These are phyloP conservation scores for Fusarium marasasianum DNA, from an alignment of 2,329 filamentous ascomycete species.

Conservation along the genomic window DNA sequence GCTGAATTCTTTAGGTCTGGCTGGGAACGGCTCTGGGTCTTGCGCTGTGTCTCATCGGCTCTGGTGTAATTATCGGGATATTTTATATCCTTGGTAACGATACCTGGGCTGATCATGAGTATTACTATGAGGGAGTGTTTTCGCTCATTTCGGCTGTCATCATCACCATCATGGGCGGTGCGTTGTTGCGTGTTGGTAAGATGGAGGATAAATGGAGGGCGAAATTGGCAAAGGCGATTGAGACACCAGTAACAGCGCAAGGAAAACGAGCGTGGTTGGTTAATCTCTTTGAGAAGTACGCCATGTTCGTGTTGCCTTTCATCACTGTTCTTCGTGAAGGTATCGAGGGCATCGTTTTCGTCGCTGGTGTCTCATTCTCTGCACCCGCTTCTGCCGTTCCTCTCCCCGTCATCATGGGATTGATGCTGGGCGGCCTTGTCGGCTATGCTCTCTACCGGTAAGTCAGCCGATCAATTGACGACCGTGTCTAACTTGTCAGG, in stretches of 20 bases:
- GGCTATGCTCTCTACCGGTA: conserved; percentile 83
- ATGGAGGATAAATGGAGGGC: conserved; percentile 86
- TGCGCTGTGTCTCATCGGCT: conserved; percentile 71
- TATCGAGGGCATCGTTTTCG: conserved; percentile 87
- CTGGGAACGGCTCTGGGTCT: conserved; percentile 51
- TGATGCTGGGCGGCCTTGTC: conserved; percentile 71
- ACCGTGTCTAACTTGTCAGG: conserved; percentile 40
- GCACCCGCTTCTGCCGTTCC: conserved; percentile 81
- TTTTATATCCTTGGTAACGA: conserved; percentile 76
- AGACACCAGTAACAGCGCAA: conserved; percentile 58
- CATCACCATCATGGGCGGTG: conserved; percentile 83
- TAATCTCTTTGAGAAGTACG: conserved; percentile 78
- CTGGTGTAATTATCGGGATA: conserved; percentile 73
- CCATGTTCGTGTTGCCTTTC: conserved; percentile 88
- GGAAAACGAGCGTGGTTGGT: conserved; percentile 61
- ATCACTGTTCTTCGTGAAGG: conserved; percentile 87
- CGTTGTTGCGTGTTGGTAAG: conserved; percentile 82
- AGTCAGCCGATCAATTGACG: conserved; percentile 16
- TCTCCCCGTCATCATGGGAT: conserved; percentile 76
- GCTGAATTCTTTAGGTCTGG: conserved; percentile 61
- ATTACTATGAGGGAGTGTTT: conserved; percentile 86
- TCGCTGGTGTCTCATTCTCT: conserved; percentile 83
- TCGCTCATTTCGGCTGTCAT: conserved; percentile 80
- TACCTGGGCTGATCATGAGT: conserved; percentile 74
- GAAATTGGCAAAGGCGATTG: conserved; percentile 78